Evolutionary conservation across 345 rosid genomes (phyloP), one percentile per base, ranked within the genome.

Genomic region (Syzygium grande): DNA sequence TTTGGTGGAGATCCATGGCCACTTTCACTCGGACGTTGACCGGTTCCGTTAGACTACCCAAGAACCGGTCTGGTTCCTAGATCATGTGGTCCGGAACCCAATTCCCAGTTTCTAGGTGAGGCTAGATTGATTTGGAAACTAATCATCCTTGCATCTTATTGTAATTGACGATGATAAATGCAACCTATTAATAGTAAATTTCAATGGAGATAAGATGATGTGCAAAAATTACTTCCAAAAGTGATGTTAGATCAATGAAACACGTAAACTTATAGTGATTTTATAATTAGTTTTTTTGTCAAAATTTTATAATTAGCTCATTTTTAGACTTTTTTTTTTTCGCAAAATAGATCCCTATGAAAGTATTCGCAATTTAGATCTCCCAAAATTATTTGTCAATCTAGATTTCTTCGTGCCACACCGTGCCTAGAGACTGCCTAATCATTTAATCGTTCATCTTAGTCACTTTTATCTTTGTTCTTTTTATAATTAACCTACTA

Each of bases 1-100:
- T 38, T 7, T 89, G 89, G 93, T 91, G 89, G 92, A 94, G 98
- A 94, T 95, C 97, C 90, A 94, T 96, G 96, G 97, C 95, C 52
- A 95, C 99, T 87, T 95, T 93, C 91, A 94, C 97, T 84, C 91
- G 95, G 89, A 96, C 90, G 99, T 79, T 84, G 25, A 25, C 68
- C 52, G 52, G 25, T 83, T 27, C 84, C 25, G 8, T 22, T 25
- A 15, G 65, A 59, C 29, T 11, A 7, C 65, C 14, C 12, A n/a
- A 56, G 61, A 43, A 43, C 6, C 6, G 0, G 13, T 56, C 61
- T 1, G 5, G n/a, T 56, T 56, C 12, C 23, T 6, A n/a, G n/a
- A 56, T n/a, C n/a, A 56, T 4, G 61, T 56, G 61, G 61, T 56
- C 13, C 0, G 61, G 61, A 25, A 29, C 27, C 6, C 65, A 25